Conservation (phyloP, 495 filamentous ascomycete species). For the Penicillium coprophilum region DNA sequence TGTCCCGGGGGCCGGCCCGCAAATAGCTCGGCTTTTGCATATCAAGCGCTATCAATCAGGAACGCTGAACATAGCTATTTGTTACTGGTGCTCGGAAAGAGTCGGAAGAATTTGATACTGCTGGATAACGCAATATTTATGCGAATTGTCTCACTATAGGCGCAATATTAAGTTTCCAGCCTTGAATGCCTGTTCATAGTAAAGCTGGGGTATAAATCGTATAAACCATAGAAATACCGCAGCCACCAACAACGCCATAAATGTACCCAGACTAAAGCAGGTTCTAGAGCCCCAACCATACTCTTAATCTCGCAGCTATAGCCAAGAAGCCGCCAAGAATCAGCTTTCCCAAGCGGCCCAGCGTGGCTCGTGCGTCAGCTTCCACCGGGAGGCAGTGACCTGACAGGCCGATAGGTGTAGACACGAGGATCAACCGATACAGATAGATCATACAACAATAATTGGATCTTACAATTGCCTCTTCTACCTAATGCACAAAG, state of each 20-base stretch:
- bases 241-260: constrained; percentile 1
- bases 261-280: background rate
- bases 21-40: constrained; percentile 1
- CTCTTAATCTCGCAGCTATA: constrained; percentile 1
- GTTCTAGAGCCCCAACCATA: background rate
- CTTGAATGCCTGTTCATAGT: background rate
- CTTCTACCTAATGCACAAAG: background rate
- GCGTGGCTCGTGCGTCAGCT: constrained; percentile 11
- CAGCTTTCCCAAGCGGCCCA: constrained; percentile 13
- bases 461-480: background rate
- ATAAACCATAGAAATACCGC: background rate
- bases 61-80: background rate
- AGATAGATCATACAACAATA: constrained; percentile 4
- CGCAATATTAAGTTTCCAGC: constrained; percentile 4
- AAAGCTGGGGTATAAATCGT: background rate
- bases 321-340: constrained; percentile 18
- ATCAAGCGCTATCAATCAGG: constrained; percentile 5
- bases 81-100: background rate
- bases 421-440: background rate
- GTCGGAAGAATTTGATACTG: constrained; percentile 1
- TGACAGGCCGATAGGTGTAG: constrained; percentile 2
- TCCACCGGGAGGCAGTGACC: background rate
- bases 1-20: constrained; percentile 3
- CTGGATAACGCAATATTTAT: constrained; percentile 9
- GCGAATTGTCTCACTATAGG: constrained; percentile 2